Conservation (phyloP, 257 asterid genomes). For the Lycium barbarum region DNA sequence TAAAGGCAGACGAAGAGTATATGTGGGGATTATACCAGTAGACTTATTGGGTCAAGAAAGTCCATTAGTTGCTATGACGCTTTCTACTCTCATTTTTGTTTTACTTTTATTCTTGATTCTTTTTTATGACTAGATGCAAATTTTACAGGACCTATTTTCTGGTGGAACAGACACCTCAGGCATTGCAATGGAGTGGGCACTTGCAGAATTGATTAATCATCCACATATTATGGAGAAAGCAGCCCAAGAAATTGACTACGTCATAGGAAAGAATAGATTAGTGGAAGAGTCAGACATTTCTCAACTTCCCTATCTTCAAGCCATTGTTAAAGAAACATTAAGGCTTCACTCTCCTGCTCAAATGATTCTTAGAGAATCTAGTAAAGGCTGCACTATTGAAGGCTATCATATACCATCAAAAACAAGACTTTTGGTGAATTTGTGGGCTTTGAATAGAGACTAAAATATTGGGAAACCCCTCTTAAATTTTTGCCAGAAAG, state of each 20-base stretch:
- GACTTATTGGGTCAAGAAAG: too few species aligned
- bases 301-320: conserved; percentile 70
- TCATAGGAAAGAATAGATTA: conserved; percentile 47
- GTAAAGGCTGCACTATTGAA: conserved; percentile 53
- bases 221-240: conserved; percentile 59
- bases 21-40: not conserved
- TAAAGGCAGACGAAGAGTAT: not conserved
- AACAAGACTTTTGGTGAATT: conserved; percentile 62
- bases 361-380: conserved; percentile 54
- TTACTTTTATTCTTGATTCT: not conserved
- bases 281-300: conserved; percentile 70
- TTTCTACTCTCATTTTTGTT: not conserved
- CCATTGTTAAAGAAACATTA: conserved; percentile 69
- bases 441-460: conserved; percentile 77
- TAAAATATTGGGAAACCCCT: conserved; percentile 65
- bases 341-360: conserved; percentile 85
- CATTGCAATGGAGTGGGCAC: conserved; percentile 76
- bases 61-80: too few species aligned
- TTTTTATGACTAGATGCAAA: not conserved
- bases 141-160: conserved; percentile 65
- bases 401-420: conserved; percentile 61
- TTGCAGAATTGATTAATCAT: conserved; percentile 71
- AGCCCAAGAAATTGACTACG: conserved; percentile 55
- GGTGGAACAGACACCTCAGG: conserved; percentile 91
- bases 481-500: conserved; percentile 68